Conservation (phyloP, 495 filamentous ascomycete genomes). For the Podospora conica region DNA sequence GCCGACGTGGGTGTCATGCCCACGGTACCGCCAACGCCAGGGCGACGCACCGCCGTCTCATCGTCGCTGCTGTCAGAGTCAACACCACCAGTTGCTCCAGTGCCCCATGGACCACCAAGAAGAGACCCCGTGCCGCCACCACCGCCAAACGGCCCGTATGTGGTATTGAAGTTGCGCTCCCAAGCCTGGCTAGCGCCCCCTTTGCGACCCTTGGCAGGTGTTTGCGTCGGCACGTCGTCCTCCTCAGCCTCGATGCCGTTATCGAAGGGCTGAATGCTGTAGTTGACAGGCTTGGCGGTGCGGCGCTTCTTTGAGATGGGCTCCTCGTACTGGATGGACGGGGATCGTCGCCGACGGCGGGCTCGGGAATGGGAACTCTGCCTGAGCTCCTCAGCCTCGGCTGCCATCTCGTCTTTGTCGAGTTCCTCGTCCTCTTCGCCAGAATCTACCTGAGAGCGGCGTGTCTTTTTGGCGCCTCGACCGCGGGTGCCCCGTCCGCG, state of each 20-base stretch:
- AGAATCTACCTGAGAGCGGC: constrained; percentile 20
- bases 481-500: constrained; percentile 32
- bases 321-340: constrained; percentile 52
- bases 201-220: constrained; percentile 62
- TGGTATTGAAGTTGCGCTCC: constrained; percentile 76
- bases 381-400: constrained; percentile 67
- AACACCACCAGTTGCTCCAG: constrained; percentile 66
- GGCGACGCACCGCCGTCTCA: constrained; percentile 60
- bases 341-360: constrained; percentile 49
- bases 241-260: constrained; percentile 64
- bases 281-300: constrained; percentile 38
- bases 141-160: constrained; percentile 88
- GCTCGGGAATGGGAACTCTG: constrained; percentile 39
- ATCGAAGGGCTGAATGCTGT: constrained; percentile 66
- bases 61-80: constrained; percentile 98
- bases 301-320: constrained; percentile 33
- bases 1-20: constrained; percentile 73
- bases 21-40: constrained; percentile 53
- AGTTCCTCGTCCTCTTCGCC: constrained; percentile 59
- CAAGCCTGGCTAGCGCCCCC: constrained; percentile 46
- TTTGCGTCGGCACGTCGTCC: constrained; percentile 53
- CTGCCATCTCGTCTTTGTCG: constrained; percentile 68
- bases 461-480: constrained; percentile 35
- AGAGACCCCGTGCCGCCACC: constrained; percentile 63
- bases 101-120: constrained; percentile 70